Evolutionary conservation across 2,329 filamentous ascomycete species (phyloP), one percentile per base, ranked within the genome.

Genomic region (Tolypocladium paradoxum): DNA sequence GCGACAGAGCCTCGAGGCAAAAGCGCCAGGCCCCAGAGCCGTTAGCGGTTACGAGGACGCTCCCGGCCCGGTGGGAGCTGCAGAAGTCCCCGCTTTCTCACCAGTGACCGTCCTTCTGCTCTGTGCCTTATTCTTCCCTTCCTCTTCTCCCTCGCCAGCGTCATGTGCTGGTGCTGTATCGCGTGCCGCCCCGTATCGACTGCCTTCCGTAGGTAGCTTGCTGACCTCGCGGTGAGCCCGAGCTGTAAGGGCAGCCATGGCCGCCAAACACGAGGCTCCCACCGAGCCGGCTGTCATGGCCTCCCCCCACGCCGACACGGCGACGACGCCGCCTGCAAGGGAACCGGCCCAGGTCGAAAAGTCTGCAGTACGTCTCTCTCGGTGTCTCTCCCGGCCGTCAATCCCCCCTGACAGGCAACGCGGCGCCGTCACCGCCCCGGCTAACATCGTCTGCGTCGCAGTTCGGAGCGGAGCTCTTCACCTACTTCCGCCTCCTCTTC

Each of bases 401-500:
- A 14, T 2, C 3, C 27, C 9, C 43, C 9, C 3, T 24, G 43
- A n/a, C 16, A 14, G 6, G 22, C 22, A 6, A 20, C 7, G 22
- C 18, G 22, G 16, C 40, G 24, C 24, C 40, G 6, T 33, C 27
- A 20, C 31, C 29, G 3, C 27, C 18, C 9, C 2, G 9, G 43
- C 43, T 47, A 5, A 47, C 43, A 6, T 20, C 18, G 27, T 14
- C 27, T 6, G 27, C 22, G 29, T 18, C 34, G 29, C 49, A 50
- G 49, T 40, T 38, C 24, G 35, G 40, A 34, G 34, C 40, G 16
- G 27, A 52, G 24, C 43, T 58, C 52, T 53, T 56, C 52, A 56
- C 49, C 49, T 77, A 72, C 60, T 73, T 77, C 57, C 68, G 68
- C 24, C 69, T 76, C 40, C 70, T 77, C 35, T 64, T 72, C 56